These are phyloP conservation scores for Fusarium sp. DNA, from an alignment of 2,329 filamentous ascomycete species.

Conservation along the genomic window DNA sequence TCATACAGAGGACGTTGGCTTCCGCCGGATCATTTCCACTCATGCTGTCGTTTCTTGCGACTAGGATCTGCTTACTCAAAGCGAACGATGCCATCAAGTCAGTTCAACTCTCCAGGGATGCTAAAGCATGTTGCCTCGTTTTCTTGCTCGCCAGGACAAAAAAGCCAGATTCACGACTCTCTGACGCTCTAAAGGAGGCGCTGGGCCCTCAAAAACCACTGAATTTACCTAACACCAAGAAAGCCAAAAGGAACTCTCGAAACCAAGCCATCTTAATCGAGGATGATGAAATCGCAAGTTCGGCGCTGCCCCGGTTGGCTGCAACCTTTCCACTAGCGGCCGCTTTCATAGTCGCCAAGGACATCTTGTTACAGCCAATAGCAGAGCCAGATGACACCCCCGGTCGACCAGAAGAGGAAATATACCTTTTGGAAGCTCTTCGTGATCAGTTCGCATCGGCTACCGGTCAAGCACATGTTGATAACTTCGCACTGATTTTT, in stretches of 20 bases:
- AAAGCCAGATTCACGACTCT: constrained; percentile 28
- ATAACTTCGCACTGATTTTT: constrained; percentile 40
- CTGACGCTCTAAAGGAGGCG: constrained; percentile 30
- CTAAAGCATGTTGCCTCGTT: constrained; percentile 44
- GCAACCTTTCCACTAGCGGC: constrained; percentile 43
- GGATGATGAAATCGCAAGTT: constrained; percentile 15
- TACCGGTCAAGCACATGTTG: constrained; percentile 34
- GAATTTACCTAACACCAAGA: neutral
- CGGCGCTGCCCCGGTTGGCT: constrained; percentile 35
- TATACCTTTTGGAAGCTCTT: constrained; percentile 42
- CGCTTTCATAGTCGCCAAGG: constrained; percentile 40
- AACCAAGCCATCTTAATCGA: constrained; percentile 1
- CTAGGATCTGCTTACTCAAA: constrained; percentile 37
- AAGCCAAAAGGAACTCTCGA: neutral
- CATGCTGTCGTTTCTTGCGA: constrained; percentile 43
- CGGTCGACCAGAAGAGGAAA: constrained; percentile 43
- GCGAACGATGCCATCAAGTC: constrained; percentile 13
- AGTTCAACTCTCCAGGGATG: constrained; percentile 27
- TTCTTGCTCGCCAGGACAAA: constrained; percentile 40
- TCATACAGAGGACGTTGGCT: constrained; percentile 23
- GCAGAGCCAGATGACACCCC: constrained; percentile 14
- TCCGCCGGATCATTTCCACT: constrained; percentile 23
- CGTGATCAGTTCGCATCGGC: constrained; percentile 37
- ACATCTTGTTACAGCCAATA: constrained; percentile 35
- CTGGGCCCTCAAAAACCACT: constrained; percentile 15